Percentiles rank a stretch among this genome's conserved stretches.
Conservation (phyloP, 306 rosid genomes). For the Sesbania bispinosa region DNA sequence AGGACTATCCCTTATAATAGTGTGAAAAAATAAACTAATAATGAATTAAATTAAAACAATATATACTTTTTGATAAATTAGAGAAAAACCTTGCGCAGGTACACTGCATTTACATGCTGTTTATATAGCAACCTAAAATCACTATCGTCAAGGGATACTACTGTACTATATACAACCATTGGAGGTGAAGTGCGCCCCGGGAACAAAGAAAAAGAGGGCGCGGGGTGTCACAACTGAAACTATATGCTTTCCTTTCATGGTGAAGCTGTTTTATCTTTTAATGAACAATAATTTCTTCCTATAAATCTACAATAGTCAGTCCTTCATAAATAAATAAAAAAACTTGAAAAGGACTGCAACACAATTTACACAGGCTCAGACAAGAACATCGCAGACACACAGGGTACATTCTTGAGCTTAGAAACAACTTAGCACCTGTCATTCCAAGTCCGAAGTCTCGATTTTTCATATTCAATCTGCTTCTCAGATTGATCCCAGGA, state of each 20-base stretch:
- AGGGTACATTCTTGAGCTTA: conserved; percentile 13
- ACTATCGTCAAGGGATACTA: neutral
- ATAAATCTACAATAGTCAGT: conserved; percentile 24
- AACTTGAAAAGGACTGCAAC: conserved; percentile 23
- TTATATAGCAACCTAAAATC: neutral
- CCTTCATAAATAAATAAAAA: conserved; percentile 14
- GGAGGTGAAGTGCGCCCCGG: neutral
- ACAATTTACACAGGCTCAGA: conserved; percentile 22
- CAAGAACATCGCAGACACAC: conserved; percentile 1
- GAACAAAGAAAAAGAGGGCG: neutral
- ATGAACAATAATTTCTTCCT: conserved; percentile 17
- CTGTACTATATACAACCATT: conserved; percentile 11
- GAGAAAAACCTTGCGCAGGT: neutral
- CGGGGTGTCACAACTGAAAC: neutral
- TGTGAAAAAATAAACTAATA: neutral
- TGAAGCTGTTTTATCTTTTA: conserved; percentile 9
- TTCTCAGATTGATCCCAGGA: conserved; percentile 11
- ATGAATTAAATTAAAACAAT: neutral
- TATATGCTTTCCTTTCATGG: conserved; percentile 3
- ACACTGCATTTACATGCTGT: neutral
- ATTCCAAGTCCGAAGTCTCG: neutral
- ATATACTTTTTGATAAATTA: too few species aligned
- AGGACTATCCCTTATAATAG: too few species aligned
- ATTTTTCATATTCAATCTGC: conserved; percentile 17
- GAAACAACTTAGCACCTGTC: conserved; percentile 15